Evolutionary conservation across 73 alveolate species (phyloP).

Genomic region (Breviolum minutum): DNA sequence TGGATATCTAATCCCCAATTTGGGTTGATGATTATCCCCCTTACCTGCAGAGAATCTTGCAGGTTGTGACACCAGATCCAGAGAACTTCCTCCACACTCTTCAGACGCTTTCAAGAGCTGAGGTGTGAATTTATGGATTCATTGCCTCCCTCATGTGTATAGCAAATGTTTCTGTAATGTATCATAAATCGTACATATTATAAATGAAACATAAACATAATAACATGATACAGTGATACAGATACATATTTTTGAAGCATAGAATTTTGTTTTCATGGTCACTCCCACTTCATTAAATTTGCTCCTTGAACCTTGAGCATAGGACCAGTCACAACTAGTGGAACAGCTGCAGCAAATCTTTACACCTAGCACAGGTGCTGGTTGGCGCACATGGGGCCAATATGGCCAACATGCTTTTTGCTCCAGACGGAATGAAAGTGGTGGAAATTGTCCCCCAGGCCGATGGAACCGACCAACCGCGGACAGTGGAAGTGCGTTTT

Average conservation of each 20-base stretch:
- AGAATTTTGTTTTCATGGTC: not conserved
- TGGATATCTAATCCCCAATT: not conserved
- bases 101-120: conserved; percentile 80
- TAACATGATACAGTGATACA: too few relatives aligned
- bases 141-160: not conserved
- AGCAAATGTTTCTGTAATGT: not conserved
- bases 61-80: conserved; percentile 93
- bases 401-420: conserved; percentile 94
- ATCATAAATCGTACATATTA: too few relatives aligned
- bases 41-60: not conserved
- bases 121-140: not conserved
- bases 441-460: conserved; percentile 93
- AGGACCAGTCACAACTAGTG: too few relatives aligned
- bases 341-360: not conserved
- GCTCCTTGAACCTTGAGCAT: not conserved
- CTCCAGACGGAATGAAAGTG: conserved; percentile 91
- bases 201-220: too few relatives aligned
- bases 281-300: not conserved
- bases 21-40: too few relatives aligned
- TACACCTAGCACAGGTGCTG: conserved; percentile 34
- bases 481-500: not conserved
- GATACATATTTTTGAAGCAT: not conserved
- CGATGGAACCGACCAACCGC: not conserved
- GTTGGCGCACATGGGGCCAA: conserved; percentile 95
- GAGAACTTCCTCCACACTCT: conserved; percentile 94